Evolutionary conservation across 2,329 filamentous ascomycete species (phyloP).

Genomic region (Beauveria pseudobassiana): DNA sequence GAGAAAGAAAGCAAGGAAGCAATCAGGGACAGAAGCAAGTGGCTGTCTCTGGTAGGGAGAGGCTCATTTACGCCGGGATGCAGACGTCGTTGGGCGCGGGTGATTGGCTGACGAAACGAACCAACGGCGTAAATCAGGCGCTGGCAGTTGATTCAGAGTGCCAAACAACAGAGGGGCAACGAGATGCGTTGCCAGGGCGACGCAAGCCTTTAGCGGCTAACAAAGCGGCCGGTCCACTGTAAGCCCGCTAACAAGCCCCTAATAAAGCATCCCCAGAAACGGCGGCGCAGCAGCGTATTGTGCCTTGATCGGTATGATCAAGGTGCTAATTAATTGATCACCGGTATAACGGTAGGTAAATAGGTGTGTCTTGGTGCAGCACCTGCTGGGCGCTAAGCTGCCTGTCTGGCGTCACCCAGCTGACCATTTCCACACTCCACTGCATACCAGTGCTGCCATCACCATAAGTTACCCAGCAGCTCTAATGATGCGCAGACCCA

Average conservation of each 20-base stretch:
- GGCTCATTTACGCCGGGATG: conserved; percentile 2
- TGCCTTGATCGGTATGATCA: neutral
- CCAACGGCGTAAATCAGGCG: conserved; percentile 6
- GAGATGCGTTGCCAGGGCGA: conserved; percentile 15
- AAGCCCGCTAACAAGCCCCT: conserved; percentile 1
- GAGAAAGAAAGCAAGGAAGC: neutral
- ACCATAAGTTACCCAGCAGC: neutral
- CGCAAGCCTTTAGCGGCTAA: neutral
- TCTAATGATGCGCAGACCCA: neutral
- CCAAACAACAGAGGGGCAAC: conserved; percentile 18
- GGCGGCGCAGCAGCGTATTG: neutral
- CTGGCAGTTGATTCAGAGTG: conserved; percentile 4
- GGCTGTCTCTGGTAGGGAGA: neutral
- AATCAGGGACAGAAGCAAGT: conserved; percentile 5
- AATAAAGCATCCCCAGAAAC: neutral
- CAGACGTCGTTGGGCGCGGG: neutral
- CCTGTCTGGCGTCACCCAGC: neutral
- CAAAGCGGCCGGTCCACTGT: neutral
- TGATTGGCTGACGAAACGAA: conserved; percentile 2
- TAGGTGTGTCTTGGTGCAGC: neutral
- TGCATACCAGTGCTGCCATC: conserved; percentile 5
- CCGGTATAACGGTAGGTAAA: too few relatives aligned
- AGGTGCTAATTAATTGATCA: neutral
- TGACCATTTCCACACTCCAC: neutral
- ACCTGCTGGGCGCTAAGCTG: neutral